These are phyloP conservation scores for Podila epicladia DNA, from an alignment of 192 early-diverging fungal genomes.

Conservation along the genomic window DNA sequence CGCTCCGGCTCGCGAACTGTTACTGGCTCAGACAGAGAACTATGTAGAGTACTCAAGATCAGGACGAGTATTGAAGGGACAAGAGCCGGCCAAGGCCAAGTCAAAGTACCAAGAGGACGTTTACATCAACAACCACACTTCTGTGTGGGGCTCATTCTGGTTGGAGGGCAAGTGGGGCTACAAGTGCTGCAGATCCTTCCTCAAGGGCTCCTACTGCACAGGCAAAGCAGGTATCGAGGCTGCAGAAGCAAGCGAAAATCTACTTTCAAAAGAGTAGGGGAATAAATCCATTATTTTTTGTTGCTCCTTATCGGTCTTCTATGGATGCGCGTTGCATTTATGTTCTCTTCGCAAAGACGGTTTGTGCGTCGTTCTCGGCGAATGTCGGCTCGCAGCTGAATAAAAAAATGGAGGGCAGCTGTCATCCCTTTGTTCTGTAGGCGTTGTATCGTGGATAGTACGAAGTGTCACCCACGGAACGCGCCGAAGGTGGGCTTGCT, in stretches of 20 bases:
- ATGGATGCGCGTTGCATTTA: neutral
- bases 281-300: neutral
- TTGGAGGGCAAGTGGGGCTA: slow-evolving; percentile 96
- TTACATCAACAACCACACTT: slow-evolving; percentile 81
- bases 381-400: neutral
- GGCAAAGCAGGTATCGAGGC: slow-evolving; percentile 82
- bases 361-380: neutral
- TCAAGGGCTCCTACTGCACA: slow-evolving; percentile 91
- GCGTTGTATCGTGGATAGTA: too few species aligned
- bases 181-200: slow-evolving; percentile 87
- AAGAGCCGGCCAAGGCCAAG: slow-evolving; percentile 77
- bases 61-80: slow-evolving; percentile 88
- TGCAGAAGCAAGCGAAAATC: slow-evolving; percentile 24
- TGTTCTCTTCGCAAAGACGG: neutral
- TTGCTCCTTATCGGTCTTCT: neutral
- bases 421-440: too few species aligned
- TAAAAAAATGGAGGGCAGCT: too few species aligned
- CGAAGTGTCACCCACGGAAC: too few species aligned
- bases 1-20: slow-evolving; percentile 87
- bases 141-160: slow-evolving; percentile 98
- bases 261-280: slow-evolving; percentile 7
- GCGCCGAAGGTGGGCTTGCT: too few species aligned
- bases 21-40: slow-evolving; percentile 90
- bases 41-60: slow-evolving; percentile 98
- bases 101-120: slow-evolving; percentile 96